These are phyloP conservation scores for Leccinum disarticulatum DNA, from an alignment of 768 basidiomycete species.

Conservation along the genomic window DNA sequence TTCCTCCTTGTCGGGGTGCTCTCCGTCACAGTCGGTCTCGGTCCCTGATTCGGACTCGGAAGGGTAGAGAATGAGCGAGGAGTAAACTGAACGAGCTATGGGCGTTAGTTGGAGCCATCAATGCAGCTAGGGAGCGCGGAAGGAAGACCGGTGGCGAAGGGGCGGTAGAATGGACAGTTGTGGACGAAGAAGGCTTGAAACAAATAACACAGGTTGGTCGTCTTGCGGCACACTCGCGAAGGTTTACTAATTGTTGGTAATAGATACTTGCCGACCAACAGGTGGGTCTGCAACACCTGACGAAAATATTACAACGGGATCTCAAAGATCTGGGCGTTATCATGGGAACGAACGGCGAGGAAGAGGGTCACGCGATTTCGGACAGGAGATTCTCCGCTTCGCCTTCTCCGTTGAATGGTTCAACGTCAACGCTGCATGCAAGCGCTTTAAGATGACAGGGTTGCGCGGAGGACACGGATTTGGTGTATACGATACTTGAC, in stretches of 20 bases:
- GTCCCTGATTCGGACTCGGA: too few relatives aligned
- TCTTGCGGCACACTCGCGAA: not conserved
- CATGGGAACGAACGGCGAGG: conserved; percentile 45
- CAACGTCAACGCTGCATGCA: conserved; percentile 28
- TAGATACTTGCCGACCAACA: conserved; percentile 80
- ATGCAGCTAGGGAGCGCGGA: conserved; percentile 53
- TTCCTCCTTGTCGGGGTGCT: too few relatives aligned
- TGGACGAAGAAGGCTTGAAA: conserved; percentile 79
- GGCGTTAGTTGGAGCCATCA: conserved; percentile 77
- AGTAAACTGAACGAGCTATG: conserved; percentile 82
- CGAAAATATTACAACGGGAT: conserved; percentile 65
- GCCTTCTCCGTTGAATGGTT: conserved; percentile 21
- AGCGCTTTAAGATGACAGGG: conserved; percentile 24
- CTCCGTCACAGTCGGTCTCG: too few relatives aligned
- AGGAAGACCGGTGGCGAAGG: conserved; percentile 42
- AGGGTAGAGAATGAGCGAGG: conserved; percentile 53
- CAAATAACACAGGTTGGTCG: conserved; percentile 68
- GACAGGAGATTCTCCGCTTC: conserved; percentile 22
- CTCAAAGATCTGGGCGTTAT: conserved; percentile 68
- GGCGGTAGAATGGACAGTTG: conserved; percentile 72
- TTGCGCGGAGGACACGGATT: conserved; percentile 6
- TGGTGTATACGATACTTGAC: conserved; percentile 4
- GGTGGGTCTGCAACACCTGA: conserved; percentile 75
- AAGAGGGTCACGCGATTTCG: conserved; percentile 24
- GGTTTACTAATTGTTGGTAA: conserved; percentile 1